Evolutionary conservation across 257 asterid species (phyloP), one percentile per base, ranked within the genome.

Genomic region (Solanum piurae): DNA sequence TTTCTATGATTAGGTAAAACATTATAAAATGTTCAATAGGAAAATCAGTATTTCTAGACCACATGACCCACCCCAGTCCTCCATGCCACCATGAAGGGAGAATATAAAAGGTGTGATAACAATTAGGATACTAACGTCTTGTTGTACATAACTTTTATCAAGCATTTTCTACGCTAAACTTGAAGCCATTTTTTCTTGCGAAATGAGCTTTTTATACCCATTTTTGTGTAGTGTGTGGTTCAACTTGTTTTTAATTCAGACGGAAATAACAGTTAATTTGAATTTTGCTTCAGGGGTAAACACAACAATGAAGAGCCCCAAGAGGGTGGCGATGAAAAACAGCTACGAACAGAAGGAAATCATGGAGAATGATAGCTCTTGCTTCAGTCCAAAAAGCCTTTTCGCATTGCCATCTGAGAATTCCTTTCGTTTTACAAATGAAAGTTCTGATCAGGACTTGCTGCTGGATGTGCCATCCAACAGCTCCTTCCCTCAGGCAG

Each of bases 401-500:
- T 92, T 94, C 25, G 91, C 94, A 12, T 87, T 89, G 74, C 98
- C 94, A 36, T 92, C 91, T 64, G 90, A 91, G 52, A 94, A 92
- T 88, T 89, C 93, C 85, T 89, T 91, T 83, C 88, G 86, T 87
- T 91, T 90, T 46, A 89, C 88, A 11, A 94, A 90, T 55, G 95
- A 91, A 77, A 89, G 90, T 88, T 89, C 91, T 23, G 96, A 94
- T 71, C 94, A 94, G 88, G 98, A 94, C 75, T 90, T 95, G 93
- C 94, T 95, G 86, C 91, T 95, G 76, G 95, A 95, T 87, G 90
- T 94, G 85, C 98, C 98, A 7, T 94, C 95, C 64, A 91, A 89
- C 55, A 88, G 94, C 86, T 94, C 93, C 82, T 93, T 94, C 88
- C 96, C 98, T 62, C 97, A 93, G 90, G 96, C 98, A 44, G 98